Base-by-base conservation (phyloP, 148 eudicot species). In the Nepenthes mirabilis region DNA sequence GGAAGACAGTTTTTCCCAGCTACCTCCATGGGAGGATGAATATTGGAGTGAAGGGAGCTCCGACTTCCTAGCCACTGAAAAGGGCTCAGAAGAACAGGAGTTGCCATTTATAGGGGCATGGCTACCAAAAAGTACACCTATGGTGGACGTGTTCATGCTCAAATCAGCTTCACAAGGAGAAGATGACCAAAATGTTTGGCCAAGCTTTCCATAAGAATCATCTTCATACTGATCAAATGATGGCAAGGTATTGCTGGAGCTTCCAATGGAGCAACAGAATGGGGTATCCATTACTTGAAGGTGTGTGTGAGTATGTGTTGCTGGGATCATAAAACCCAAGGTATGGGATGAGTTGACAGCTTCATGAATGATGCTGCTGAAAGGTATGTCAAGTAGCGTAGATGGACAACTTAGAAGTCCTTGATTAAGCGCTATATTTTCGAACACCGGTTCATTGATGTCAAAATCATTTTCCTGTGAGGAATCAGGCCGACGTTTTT, bases 1-100 rank as follows among this genome's bases (percentile, higher is more conserved):
- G 67, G 82, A 67, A 43, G n/a, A 10, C 13, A 74, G 66, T 47
- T 69, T 56, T 43, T 63, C 77, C 80, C 86, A 72, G 58, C 70
- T 61, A 68, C 79, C 81, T 52, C 14, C 82, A 57, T 67, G 91
- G 70, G 79, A 60, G 10, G 72, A 62, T 65, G 87, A 56, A 60
- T 65, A 75, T 85, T 88, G 96, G 96, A 88, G 81, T 83, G 91
- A 85, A 85, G 91, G 96, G 91, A 88, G 96, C 91, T 88, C 91
- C 78, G 68, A n/a, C 88, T 82, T 88, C 95, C 63, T 65, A 48
- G 83, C 86, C 90, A 73, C 73, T 53, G 82, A 60, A 54, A 62
- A 34, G 64, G 95, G 81, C 79, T 83, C 79, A 48, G 84, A 88
- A 70, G 91, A 66, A 70, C 82, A 70, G 45, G 79, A 62, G 65